Conservation (phyloP, 305 asterid species). For the Fraxinus dipetala region DNA sequence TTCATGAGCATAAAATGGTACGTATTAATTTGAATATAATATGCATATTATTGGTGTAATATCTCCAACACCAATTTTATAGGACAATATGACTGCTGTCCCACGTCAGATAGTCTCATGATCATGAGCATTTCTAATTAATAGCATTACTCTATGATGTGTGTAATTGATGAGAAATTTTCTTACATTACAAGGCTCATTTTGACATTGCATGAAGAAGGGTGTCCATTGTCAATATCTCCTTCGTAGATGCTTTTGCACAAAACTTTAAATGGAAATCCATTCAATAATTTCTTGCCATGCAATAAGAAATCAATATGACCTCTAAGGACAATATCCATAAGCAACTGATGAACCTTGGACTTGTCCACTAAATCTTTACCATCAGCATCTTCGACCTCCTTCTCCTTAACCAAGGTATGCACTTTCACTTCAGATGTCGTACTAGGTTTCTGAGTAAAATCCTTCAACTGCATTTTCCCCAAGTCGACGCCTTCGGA, state of each 20-base stretch:
- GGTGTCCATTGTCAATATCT: constrained; percentile 33
- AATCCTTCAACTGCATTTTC: constrained; percentile 5
- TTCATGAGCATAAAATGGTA: too few species aligned
- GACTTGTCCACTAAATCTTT: constrained; percentile 24
- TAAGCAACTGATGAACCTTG: constrained; percentile 24
- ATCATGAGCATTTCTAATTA: too few species aligned
- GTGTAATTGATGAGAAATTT: neutral
- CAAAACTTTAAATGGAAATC: constrained; percentile 33
- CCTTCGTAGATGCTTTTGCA: constrained; percentile 37
- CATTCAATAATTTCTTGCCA: constrained; percentile 25
- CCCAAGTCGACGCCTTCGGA: constrained; percentile 31
- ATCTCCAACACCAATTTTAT: neutral
- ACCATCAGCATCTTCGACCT: constrained; percentile 37
- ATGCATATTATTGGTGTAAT: too few species aligned
- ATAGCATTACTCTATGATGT: neutral
- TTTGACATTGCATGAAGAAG: constrained; percentile 29
- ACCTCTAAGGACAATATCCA: constrained; percentile 34
- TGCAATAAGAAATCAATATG: constrained; percentile 25
- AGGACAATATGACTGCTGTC: neutral
- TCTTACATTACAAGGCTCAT: constrained; percentile 7
- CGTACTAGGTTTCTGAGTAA: constrained; percentile 25
- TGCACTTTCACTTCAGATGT: constrained; percentile 19
- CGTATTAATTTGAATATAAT: too few species aligned
- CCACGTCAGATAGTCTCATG: neutral
- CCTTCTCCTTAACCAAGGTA: constrained; percentile 1